These are phyloP conservation scores for Phytophthora nicotianae DNA, from an alignment of 352 stramenopile species.

Conservation along the genomic window DNA sequence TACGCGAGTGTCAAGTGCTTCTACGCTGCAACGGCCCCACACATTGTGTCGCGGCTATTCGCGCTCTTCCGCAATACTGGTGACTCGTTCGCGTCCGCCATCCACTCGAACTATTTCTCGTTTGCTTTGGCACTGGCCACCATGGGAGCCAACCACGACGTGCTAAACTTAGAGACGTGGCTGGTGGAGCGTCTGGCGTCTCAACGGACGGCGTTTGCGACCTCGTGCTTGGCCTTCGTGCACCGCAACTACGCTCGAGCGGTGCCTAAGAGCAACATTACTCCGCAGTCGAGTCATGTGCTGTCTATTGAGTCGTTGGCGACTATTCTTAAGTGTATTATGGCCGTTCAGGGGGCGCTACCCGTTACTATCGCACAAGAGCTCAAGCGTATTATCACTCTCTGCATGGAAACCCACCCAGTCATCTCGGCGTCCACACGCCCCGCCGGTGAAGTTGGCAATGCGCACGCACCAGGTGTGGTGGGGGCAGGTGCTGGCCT, in stretches of 20 bases:
- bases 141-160: constrained; percentile 88
- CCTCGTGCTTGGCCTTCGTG: constrained; percentile 83
- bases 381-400: constrained; percentile 81
- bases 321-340: constrained; percentile 84
- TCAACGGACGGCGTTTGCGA: constrained; percentile 84
- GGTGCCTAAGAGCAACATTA: constrained; percentile 83
- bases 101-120: constrained; percentile 91
- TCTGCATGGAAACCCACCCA: constrained; percentile 84
- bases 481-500: constrained; percentile 15
- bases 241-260: constrained; percentile 85
- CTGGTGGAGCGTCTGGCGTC: constrained; percentile 79
- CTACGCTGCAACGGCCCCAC: constrained; percentile 74
- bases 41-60: constrained; percentile 85
- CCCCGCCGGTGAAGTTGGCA: constrained; percentile 41
- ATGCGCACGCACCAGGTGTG: constrained; percentile 15
- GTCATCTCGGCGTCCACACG: constrained; percentile 79
- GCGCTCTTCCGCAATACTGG: constrained; percentile 86
- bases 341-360: constrained; percentile 71
- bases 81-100: constrained; percentile 78
- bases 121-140: constrained; percentile 82
- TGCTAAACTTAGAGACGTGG: constrained; percentile 85
- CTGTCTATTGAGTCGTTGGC: constrained; percentile 86
- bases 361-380: constrained; percentile 76
- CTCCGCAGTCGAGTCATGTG: constrained; percentile 77
- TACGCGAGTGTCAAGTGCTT: constrained; percentile 90